Evolutionary conservation across 495 filamentous ascomycete genomes (phyloP), one percentile per base, ranked within the genome.

Genomic region (Elaphomyces granulatus): DNA sequence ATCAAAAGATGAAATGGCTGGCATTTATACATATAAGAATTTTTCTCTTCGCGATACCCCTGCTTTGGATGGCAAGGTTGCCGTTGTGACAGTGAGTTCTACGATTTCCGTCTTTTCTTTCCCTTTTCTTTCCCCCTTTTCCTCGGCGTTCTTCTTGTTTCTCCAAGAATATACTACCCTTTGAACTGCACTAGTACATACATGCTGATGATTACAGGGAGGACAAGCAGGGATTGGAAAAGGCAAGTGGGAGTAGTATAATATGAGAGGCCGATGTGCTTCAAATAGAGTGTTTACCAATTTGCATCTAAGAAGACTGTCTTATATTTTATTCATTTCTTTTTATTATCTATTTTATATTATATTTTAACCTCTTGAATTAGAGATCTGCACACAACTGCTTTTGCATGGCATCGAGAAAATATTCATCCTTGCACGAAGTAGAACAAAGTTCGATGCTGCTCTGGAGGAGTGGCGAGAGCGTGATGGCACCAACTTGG

Each of bases 141-240:
- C n/a, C n/a, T n/a, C n/a, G n/a, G n/a, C n/a, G n/a, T n/a, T n/a
- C n/a, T n/a, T n/a, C n/a, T n/a, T n/a, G n/a, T n/a, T n/a, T n/a
- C n/a, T n/a, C n/a, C n/a, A n/a, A n/a, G n/a, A n/a, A n/a, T n/a
- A n/a, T n/a, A n/a, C n/a, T n/a, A n/a, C n/a, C n/a, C n/a, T n/a
- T n/a, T n/a, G n/a, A n/a, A n/a, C n/a, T n/a, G n/a, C n/a, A n/a
- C n/a, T n/a, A n/a, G n/a, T n/a, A n/a, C n/a, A n/a, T n/a, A n/a
- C n/a, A n/a, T n/a, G n/a, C n/a, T 28, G 12, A 28, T 28, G 23
- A 9, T 41, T 3, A 32, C 7, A 51, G 48, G 65, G 64, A 15
- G 63, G 63, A 2, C 52, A 58, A 33, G 50, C 50, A 21, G 65
- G 64, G 3, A 62, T 68, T 20, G 65, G 64, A 14, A 46, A 46